Percentiles rank a stretch among this genome's conserved stretches.
Conservation (phyloP, 1,284 basidiomycete species). For the Sporisorium graminicola region DNA sequence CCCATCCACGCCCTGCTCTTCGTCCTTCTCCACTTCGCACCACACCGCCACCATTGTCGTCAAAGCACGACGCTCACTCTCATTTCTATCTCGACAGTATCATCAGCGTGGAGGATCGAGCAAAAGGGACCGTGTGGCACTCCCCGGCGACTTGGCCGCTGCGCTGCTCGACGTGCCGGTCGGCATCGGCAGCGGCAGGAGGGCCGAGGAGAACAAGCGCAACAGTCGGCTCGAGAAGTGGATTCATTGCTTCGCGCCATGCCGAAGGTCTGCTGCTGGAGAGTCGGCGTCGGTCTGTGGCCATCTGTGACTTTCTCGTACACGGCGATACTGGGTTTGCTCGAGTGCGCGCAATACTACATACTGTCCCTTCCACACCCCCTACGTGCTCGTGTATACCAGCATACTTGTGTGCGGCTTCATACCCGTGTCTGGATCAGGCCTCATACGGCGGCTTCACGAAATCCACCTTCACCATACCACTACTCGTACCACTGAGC, state of each 20-base stretch:
- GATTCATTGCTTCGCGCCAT: not conserved
- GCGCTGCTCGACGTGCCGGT: no score
- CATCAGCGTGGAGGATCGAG: no score
- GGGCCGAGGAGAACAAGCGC: not conserved
- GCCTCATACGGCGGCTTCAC: conserved; percentile 26
- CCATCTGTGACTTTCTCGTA: not conserved
- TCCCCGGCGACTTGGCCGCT: no score
- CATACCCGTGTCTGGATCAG: not conserved
- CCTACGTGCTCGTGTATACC: not conserved
- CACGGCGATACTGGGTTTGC: not conserved
- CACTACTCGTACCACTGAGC: conserved; percentile 15
- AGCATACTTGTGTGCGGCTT: no score
- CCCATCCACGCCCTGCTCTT: not conserved
- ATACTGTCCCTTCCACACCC: not conserved
- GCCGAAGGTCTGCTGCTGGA: not conserved
- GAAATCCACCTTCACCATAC: conserved; percentile 37
- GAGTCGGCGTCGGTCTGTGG: not conserved
- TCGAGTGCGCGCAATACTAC: not conserved
- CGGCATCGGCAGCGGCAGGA: not conserved
- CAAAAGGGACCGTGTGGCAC: no score
- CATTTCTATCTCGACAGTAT: not conserved
- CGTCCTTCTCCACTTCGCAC: not conserved
- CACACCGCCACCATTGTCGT: no score
- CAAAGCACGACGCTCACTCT: not conserved
- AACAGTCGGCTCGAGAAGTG: not conserved